Base-by-base conservation (phyloP, 495 filamentous ascomycete genomes). In the Immersiella caudata region DNA sequence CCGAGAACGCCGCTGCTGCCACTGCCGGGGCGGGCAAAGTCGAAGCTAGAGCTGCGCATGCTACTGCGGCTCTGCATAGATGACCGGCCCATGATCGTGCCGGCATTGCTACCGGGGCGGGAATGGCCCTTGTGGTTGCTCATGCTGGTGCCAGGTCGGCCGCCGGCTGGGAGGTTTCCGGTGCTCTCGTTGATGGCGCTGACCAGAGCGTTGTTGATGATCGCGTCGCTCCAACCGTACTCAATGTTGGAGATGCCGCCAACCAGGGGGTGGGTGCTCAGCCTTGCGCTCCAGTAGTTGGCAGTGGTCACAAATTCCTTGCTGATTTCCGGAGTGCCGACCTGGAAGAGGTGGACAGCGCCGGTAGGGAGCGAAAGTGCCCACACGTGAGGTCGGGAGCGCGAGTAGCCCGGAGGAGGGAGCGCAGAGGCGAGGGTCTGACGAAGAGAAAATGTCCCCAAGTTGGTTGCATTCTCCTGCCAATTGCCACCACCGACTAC, bases 181-280 rank as follows among this genome's bases (percentile, higher is more conserved):
- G 56, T 71, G 54, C 64, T 69, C 14, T 84, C 81, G 68, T 82
- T 81, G 62, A 89, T 84, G 21, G 79, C 71, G 35, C 79, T 76
- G 60, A 91, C 81, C 36, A 92, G 78, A 12, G 90, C 88, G 57
- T 86, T 85, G 71, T 96, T 94, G 73, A 97, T 88, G 70, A 97
- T 85, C n/a, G 85, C 81, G 56, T 97, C 94, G 63, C 91, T 90
- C 95, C 96, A 98, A 64, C 95, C 95, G 75, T 97, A 97, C 76
- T 99, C 96, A 60, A 98, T 90, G 72, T 97, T 99, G 79, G 92
- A 96, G 72, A 98, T 89, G 68, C 93, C 94, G 26, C 94, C 95
- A 9, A 93, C 85, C 5, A 98, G 81, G 12, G 95, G 95, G 68
- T 97, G 91, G 67, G 97, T 97, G 72, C 92, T 96, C 9, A 98